Evolutionary conservation across 192 early-diverging fungal genomes (phyloP), one percentile per base, ranked within the genome.

Genomic region (Paraglomus brasilianum): DNA sequence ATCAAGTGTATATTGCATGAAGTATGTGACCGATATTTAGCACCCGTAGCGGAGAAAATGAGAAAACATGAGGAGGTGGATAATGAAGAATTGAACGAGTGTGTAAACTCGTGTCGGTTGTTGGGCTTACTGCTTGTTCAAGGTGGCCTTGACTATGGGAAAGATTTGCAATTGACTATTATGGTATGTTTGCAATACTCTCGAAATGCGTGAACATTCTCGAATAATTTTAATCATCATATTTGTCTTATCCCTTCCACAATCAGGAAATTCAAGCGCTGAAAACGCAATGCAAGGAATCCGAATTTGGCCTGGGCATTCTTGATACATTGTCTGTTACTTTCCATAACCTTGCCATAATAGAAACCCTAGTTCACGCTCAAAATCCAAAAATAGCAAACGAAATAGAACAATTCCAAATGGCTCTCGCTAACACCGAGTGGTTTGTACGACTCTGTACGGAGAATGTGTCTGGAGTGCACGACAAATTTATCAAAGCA

Each of bases 51-150:
- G 3, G 44, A 60, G 8, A 73, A 74, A 45, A 52, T 60, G 44
- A 57, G 50, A 19, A 62, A 45, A 9, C 10, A 47, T 5, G 43
- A 66, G 40, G 60, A 41, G 51, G 19, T 66, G 21, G 68, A 72
- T 51, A 21, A 39, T 43, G 56, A 55, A 8, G 59, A 59, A 57
- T 19, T 76, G 5, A 46, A 74, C 43, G 47, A 76, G n/a, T 69
- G 74, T 48, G 63, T 66, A 14, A 81, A 81, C 47, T 57, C 79
- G 17, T 63, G 63, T 7, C 51, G 65, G 11, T 49, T 81, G 36
- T 43, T 79, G 21, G 70, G 80, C 40, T 36, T 79, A 15, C 64
- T 81, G 50, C 51, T 81, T 52, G 66, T 78, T 4, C 75, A 78
- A 55, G 70, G 75, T 51, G 58, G 43, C 22, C 38, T 21, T 8